Evolutionary conservation across 306 rosid genomes (phyloP).

Genomic region (Lathyrus tuberosus): DNA sequence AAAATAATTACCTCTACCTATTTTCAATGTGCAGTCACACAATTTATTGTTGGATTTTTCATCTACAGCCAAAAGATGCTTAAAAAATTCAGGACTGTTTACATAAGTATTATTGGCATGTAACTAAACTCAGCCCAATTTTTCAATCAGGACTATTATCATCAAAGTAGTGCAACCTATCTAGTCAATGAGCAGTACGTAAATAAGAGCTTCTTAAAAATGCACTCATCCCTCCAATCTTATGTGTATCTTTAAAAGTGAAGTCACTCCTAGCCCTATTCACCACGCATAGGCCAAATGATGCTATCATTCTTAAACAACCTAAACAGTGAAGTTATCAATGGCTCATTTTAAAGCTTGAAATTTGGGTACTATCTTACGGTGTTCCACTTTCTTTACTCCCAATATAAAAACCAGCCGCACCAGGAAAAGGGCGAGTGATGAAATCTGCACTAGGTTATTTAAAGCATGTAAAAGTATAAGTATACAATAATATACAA

Average conservation of each 20-base stretch:
- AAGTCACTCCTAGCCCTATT: slow-evolving; percentile 10
- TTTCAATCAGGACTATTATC: background rate
- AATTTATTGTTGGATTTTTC: slow-evolving; percentile 27
- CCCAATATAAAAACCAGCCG: too few relatives aligned
- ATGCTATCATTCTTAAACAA: slow-evolving; percentile 4
- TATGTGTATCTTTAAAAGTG: slow-evolving; percentile 23
- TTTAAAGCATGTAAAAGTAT: too few relatives aligned
- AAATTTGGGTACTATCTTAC: too few relatives aligned
- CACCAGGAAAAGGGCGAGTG: too few relatives aligned
- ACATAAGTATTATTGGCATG: background rate
- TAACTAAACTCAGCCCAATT: background rate
- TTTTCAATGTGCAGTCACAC: slow-evolving; percentile 19
- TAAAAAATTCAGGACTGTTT: slow-evolving; percentile 18
- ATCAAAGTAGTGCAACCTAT: slow-evolving; percentile 3
- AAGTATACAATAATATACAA: too few relatives aligned
- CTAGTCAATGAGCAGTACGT: slow-evolving; percentile 8
- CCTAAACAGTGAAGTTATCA: too few relatives aligned
- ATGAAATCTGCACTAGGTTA: too few relatives aligned
- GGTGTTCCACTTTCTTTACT: too few relatives aligned
- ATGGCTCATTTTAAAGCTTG: too few relatives aligned
- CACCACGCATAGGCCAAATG: slow-evolving; percentile 2
- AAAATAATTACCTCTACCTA: slow-evolving; percentile 31
- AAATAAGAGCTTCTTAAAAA: background rate
- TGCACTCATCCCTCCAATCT: background rate
- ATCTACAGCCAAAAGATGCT: slow-evolving; percentile 19